Base-by-base conservation (phyloP, 352 stramenopile genomes). In the Pythium angustatum region DNA sequence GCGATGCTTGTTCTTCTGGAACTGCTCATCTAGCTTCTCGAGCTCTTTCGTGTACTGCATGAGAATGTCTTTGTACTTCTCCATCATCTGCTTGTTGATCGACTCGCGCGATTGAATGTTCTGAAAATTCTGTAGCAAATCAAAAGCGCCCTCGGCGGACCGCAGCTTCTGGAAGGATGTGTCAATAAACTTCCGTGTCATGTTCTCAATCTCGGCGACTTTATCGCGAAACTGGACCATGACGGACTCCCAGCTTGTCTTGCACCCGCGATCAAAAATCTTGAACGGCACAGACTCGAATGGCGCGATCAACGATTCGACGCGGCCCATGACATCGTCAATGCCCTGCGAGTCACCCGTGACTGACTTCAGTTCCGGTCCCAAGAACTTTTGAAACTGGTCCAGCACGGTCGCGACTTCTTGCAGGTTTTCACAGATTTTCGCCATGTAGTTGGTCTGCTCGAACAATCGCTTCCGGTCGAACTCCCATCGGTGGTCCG, bases 21-120 rank as follows among this genome's bases (percentile, higher is more conserved):
- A 98, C 27, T 97, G 88, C 21, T 93, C 81, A 14, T 92, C 80
- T 4, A 98, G 83, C 31, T 90, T 83, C 40, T 98, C 92, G 17
- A 98, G 80, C 68, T 98, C 96, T 66, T 97, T 98, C 12, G 88
- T 96, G 79, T 98, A 98, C 78, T 98, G 93, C 79, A 96, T 87
- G 33, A 98, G 68, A 27, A 98, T 98, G 52, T 98, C 93, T 60
- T 98, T 97, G 77, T 98, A 98, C 58, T 98, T 97, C 51, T 97
- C 89, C 85, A 98, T 97, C 87, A 98, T 98, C 53, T 98, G 90
- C 64, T 97, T 96, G 79, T 98, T 97, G 66, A 98, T 98, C 14
- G 86, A 96, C 52, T 98, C 92, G 34, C 95, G 90, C 7, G 89
- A 95, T 66, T 98, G 87, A 53, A 98, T 98, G 45, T 98, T 97